Conservation (phyloP, 2,329 filamentous ascomycete species). For the Beauveria brongniartii region DNA sequence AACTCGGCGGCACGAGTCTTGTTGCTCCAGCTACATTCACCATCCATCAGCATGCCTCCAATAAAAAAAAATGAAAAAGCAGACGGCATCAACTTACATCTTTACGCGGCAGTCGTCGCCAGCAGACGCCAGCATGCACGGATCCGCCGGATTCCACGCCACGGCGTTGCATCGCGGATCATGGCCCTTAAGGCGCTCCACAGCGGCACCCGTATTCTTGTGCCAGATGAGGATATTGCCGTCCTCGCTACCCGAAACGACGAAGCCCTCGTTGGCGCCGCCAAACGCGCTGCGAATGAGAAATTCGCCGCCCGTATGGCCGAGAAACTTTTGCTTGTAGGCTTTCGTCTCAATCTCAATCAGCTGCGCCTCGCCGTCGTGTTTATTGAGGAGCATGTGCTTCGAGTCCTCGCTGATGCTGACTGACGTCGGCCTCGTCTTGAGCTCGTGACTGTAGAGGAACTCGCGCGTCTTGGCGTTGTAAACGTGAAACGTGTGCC, state of each 20-base stretch:
- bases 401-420: constrained; percentile 74
- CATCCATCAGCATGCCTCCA: neutral
- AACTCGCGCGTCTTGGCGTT: constrained; percentile 68
- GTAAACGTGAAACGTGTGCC: constrained; percentile 69
- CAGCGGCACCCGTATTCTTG: constrained; percentile 66
- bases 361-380: constrained; percentile 67
- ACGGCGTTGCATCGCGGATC: constrained; percentile 74
- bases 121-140: constrained; percentile 80
- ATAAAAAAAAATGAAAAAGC: neutral
- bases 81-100: constrained; percentile 54
- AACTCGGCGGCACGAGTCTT: constrained; percentile 17
- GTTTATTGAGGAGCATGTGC: constrained; percentile 74
- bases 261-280: constrained; percentile 84
- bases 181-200: constrained; percentile 73
- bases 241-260: constrained; percentile 82
- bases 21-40: constrained; percentile 19
- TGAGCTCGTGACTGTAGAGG: constrained; percentile 60
- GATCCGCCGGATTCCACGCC: constrained; percentile 78
- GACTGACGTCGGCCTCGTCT: constrained; percentile 67
- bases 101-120: constrained; percentile 80
- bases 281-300: constrained; percentile 81
- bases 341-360: constrained; percentile 68
- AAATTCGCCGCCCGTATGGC: constrained; percentile 65
- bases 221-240: constrained; percentile 82
- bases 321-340: constrained; percentile 65